Base-by-base conservation (phyloP, 1,284 basidiomycete species). In the Vanrija sp. region DNA sequence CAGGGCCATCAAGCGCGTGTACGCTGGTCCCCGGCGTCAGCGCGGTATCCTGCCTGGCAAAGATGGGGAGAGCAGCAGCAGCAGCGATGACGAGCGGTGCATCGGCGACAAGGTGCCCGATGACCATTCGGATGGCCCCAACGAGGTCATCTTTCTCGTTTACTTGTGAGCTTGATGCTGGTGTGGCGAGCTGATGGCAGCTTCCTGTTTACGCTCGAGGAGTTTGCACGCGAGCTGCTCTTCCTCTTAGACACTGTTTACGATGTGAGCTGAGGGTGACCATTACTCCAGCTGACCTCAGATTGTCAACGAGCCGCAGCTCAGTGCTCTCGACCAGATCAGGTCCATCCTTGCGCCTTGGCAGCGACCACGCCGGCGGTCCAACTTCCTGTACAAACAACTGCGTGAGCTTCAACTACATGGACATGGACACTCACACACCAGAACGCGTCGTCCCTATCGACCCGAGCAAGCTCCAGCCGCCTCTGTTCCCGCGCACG, bases 201-300 rank as follows among this genome's bases (percentile, higher is more conserved):
- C 78, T 93, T 92, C 75, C 87, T 94, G 57, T 96, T 95, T 74
- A 94, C 91, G 0, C 75, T 95, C 43, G 91, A 96, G 74, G 93
- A 96, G 70, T 95, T 95, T 69, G 83, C 89, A 6, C 79, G 83
- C 56, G 93, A 96, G 72, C 77, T 94, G 46, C 80, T 87, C 43
- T 85, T 85, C 40, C 83, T 96, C 5, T 81, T 91, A 0, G 88
- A 92, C 67, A 86, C 89, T 0, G 87, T 93, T 80, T 80, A 83
- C 49, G 81, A 87, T 53, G 72, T 73, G 16, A 53, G 54, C 44
- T n/a, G 10, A 7, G 3, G 1, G 21, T 23, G 21, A 3, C 3
- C 14, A 6, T 18, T 0, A n/a, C 18, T 12, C 6, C 43, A 52
- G 38, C 56, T 52, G n/a, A 55, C 45, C 1, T 3, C 52, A 74